Evolutionary conservation across 495 filamentous ascomycete species (phyloP).

Genomic region (Penicillium cosmopolitanum): DNA sequence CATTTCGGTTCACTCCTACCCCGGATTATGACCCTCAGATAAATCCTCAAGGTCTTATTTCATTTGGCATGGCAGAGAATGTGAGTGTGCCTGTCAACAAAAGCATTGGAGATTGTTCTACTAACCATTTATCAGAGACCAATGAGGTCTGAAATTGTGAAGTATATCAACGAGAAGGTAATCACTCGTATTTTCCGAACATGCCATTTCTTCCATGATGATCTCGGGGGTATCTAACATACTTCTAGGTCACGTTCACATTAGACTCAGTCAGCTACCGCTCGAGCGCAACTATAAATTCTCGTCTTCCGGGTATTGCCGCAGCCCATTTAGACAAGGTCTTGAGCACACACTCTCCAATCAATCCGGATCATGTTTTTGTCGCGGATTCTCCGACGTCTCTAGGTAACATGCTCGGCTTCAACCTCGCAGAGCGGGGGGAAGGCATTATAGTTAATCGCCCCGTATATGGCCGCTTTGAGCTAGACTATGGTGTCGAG

Average conservation of each 20-base stretch:
- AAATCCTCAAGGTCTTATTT: conserved; percentile 37
- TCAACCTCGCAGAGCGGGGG: conserved; percentile 45
- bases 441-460: conserved; percentile 49
- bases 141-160: conserved; percentile 34
- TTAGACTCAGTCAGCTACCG: conserved; percentile 36
- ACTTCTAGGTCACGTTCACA: conserved; percentile 32
- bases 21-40: conserved; percentile 35
- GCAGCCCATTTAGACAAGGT: conserved; percentile 42
- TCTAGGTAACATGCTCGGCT: conserved; percentile 41
- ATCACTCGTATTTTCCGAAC: background rate
- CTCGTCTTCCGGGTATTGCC: conserved; percentile 34
- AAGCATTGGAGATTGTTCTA: background rate
- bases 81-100: conserved; percentile 17
- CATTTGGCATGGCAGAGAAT: conserved; percentile 42
- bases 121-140: conserved; percentile 21
- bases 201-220: background rate
- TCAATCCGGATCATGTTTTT: conserved; percentile 39
- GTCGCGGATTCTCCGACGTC: conserved; percentile 42
- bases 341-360: conserved; percentile 36
- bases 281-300: conserved; percentile 31
- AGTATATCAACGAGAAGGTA: conserved; percentile 40
- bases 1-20: conserved; percentile 35
- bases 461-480: conserved; percentile 47
- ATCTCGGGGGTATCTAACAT: background rate
- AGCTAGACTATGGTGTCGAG: conserved; percentile 43